Conservation (phyloP, 2,329 filamentous ascomycete genomes). For the Talaromyces sp. region DNA sequence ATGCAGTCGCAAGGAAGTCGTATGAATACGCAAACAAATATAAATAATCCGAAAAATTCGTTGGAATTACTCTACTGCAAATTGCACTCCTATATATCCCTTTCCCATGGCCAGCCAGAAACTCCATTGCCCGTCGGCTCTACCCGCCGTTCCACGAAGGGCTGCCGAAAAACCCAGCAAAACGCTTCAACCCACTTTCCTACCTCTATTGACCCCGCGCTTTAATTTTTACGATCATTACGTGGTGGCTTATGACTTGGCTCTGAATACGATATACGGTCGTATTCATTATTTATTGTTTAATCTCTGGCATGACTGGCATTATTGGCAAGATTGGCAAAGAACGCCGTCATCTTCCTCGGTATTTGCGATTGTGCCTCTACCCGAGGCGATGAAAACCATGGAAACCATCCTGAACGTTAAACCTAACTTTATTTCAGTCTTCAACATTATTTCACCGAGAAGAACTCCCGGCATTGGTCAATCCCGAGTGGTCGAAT, state of each 20-base stretch:
- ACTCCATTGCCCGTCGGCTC: conserved; percentile 4
- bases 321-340: background rate
- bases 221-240: background rate
- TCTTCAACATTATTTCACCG: background rate
- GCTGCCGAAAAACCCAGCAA: background rate
- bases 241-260: background rate
- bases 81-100: background rate
- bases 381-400: background rate
- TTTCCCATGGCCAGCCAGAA: background rate
- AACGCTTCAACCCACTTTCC: background rate
- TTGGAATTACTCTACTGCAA: background rate
- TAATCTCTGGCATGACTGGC: too few species aligned
- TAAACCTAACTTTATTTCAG: background rate
- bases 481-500: background rate
- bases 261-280: background rate
- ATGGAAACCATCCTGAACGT: background rate
- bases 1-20: background rate
- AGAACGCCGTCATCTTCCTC: background rate
- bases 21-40: background rate
- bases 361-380: background rate
- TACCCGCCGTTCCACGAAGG: conserved; percentile 1
- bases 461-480: background rate
- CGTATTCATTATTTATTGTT: background rate
- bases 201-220: background rate
- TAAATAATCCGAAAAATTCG: background rate